Percentiles rank a stretch among this genome's conserved stretches.
phyloP scores from a whole-genome alignment of 202 grass and related monocot species.

The Elaeis oleifera region DNA sequence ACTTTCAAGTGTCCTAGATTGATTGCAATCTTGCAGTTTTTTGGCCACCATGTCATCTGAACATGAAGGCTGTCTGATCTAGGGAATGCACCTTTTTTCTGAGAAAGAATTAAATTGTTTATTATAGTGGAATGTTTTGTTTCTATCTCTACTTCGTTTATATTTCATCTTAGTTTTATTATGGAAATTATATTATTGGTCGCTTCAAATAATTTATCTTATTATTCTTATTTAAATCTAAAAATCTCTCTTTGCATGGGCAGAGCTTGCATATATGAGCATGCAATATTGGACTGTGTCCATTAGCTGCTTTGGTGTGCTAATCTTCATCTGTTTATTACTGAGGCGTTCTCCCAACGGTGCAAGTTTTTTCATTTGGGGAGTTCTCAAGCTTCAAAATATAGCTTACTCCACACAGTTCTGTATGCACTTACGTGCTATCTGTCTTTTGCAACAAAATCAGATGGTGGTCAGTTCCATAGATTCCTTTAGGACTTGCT shows the following conservation, averaged over 20 bases:
- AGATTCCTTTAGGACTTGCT: not conserved
- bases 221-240: not conserved
- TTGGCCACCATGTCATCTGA: too few species aligned
- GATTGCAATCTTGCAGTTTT: too few species aligned
- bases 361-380: constrained; percentile 17
- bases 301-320: constrained; percentile 49
- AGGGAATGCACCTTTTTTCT: too few species aligned
- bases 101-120: too few species aligned
- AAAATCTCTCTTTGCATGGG: constrained; percentile 14
- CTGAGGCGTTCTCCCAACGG: constrained; percentile 27
- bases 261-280: constrained; percentile 61
- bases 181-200: too few species aligned
- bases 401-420: constrained; percentile 25
- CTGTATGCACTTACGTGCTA: constrained; percentile 36
- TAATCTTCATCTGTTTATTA: constrained; percentile 66
- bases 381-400: constrained; percentile 30
- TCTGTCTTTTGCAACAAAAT: constrained; percentile 40
- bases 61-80: too few species aligned
- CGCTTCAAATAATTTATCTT: not conserved
- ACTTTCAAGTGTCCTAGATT: too few species aligned
- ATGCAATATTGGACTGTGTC: constrained; percentile 88
- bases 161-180: not conserved
- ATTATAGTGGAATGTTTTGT: too few species aligned
- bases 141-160: not conserved
- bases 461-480: constrained; percentile 43